phyloP scores from a whole-genome alignment of 306 rosid genomes.

The Coriaria nepalensis region DNA sequence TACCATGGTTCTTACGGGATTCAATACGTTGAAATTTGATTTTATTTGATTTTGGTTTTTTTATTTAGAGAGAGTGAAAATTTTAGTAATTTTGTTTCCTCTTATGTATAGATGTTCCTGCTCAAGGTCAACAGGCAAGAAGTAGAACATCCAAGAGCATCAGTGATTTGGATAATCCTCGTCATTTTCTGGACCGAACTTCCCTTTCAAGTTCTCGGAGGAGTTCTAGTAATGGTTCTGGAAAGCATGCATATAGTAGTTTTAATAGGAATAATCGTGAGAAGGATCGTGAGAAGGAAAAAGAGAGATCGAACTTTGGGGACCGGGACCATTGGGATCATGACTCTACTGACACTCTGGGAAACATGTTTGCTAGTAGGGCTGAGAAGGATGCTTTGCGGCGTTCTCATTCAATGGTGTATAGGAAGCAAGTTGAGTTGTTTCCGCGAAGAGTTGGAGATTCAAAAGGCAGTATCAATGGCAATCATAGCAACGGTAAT shows the following conservation, averaged over 20 bases:
- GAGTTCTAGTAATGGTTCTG: slow-evolving; percentile 65
- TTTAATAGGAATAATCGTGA: slow-evolving; percentile 88
- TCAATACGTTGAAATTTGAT: too few relatives aligned
- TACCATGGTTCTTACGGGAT: background rate
- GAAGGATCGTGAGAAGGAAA: slow-evolving; percentile 91
- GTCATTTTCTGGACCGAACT: slow-evolving; percentile 68
- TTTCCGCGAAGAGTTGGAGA: slow-evolving; percentile 40
- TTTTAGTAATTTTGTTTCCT: slow-evolving; percentile 7
- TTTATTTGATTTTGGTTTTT: too few relatives aligned
- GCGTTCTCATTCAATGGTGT: slow-evolving; percentile 75
- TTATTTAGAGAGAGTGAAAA: too few relatives aligned
- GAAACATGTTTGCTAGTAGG: slow-evolving; percentile 48
- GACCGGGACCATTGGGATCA: slow-evolving; percentile 76
- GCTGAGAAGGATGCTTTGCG: slow-evolving; percentile 64
- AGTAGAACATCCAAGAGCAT: slow-evolving; percentile 49
- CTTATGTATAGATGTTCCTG: slow-evolving; percentile 45
- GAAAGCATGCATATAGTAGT: slow-evolving; percentile 93
- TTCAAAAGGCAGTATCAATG: slow-evolving; percentile 32
- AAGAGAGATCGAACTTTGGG: slow-evolving; percentile 51
- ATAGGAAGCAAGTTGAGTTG: slow-evolving; percentile 59
- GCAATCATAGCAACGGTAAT: slow-evolving; percentile 38
- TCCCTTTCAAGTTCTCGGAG: slow-evolving; percentile 74
- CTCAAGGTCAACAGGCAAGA: slow-evolving; percentile 38
- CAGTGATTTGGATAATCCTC: slow-evolving; percentile 65
- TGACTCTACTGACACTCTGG: slow-evolving; percentile 53